Evolutionary conservation across 768 basidiomycete genomes (phyloP).

Genomic region (Tephrocybe sp.): DNA sequence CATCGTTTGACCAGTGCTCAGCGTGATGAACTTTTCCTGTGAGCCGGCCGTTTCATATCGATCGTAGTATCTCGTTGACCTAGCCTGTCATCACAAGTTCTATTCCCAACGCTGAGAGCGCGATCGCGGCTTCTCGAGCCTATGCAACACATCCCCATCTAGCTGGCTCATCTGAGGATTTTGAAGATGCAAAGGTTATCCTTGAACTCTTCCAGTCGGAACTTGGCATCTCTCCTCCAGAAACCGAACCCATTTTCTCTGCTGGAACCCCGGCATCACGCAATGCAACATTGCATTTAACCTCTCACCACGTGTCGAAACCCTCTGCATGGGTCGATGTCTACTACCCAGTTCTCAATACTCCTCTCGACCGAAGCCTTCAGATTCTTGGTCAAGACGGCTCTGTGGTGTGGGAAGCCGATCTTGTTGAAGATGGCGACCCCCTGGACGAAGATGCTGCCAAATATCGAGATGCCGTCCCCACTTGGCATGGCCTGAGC

Average conservation of each 20-base stretch:
- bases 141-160: slow-evolving; percentile 72
- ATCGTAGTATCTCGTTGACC: no score
- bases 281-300: slow-evolving; percentile 58
- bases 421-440: slow-evolving; percentile 69
- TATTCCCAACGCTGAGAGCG: slow-evolving; percentile 55
- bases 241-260: slow-evolving; percentile 55
- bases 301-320: slow-evolving; percentile 35
- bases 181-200: slow-evolving; percentile 61
- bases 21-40: slow-evolving; percentile 22
- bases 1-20: slow-evolving; percentile 10
- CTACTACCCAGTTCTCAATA: slow-evolving; percentile 89
- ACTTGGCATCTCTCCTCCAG: slow-evolving; percentile 46
- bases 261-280: slow-evolving; percentile 71
- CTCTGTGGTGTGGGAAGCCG: slow-evolving; percentile 59
- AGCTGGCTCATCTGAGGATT: slow-evolving; percentile 62
- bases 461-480: slow-evolving; percentile 62
- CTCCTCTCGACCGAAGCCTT: slow-evolving; percentile 63
- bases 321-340: slow-evolving; percentile 81
- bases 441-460: slow-evolving; percentile 70
- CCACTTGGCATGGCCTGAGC: slow-evolving; percentile 87
- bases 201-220: slow-evolving; percentile 66
- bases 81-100: slow-evolving; percentile 32
- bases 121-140: slow-evolving; percentile 50
- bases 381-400: slow-evolving; percentile 62
- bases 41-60: no score